Percentiles rank a stretch among this genome's conserved stretches.
Evolutionary conservation across 163 green algal genomes (phyloP).

Genomic region (Chlorella variabilis): DNA sequence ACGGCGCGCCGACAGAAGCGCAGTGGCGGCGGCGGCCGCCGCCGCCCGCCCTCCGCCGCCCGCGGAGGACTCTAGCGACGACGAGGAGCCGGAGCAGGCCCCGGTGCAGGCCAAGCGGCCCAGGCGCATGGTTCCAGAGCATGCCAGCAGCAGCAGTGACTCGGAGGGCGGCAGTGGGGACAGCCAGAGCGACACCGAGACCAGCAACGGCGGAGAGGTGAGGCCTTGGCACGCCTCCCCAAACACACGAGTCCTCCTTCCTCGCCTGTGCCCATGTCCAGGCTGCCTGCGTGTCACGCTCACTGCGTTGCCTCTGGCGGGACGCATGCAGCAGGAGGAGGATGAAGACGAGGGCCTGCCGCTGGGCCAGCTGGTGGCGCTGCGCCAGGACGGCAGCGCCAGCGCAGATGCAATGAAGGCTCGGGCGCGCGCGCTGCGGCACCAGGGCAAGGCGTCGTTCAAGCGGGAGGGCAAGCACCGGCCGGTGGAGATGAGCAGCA

Average conservation of each 20-base stretch:
- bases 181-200: conserved; percentile 29
- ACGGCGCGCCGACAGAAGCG: neutral
- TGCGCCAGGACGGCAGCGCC: conserved; percentile 38
- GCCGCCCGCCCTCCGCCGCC: neutral
- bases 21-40: neutral
- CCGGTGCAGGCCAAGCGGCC: neutral
- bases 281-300: no score
- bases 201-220: conserved; percentile 8
- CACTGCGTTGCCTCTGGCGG: no score
- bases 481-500: conserved; percentile 74
- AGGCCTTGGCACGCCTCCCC: neutral
- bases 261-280: neutral
- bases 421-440: conserved; percentile 3
- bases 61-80: neutral
- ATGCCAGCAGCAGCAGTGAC: neutral
- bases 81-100: neutral
- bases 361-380: conserved; percentile 38
- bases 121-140: neutral
- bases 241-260: neutral
- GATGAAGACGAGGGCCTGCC: conserved; percentile 31
- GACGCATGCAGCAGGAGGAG: no score
- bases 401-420: conserved; percentile 10
- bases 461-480: conserved; percentile 77
- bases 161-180: neutral
- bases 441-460: conserved; percentile 32